phyloP scores from a whole-genome alignment of 352 stramenopile species.

The Phytophthora ohioensis region DNA sequence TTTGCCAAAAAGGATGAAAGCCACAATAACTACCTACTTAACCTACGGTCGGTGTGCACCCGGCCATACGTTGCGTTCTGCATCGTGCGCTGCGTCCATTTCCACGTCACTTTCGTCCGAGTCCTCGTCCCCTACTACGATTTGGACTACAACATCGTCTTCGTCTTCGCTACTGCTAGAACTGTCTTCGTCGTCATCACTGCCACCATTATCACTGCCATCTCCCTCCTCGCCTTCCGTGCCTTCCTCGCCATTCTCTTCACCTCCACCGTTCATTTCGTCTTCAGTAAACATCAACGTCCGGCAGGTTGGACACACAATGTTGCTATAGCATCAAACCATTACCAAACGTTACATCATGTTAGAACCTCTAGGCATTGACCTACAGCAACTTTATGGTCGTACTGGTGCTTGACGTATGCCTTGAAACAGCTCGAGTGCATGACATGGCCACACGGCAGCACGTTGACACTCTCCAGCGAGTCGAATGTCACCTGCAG shows the following conservation, averaged over 20 bases:
- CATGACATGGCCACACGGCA: conserved; percentile 81
- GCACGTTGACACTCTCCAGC: conserved; percentile 72
- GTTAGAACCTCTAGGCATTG: conserved; percentile 8
- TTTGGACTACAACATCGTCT: conserved; percentile 21
- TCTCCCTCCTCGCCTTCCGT: conserved; percentile 28
- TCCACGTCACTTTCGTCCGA: conserved; percentile 24
- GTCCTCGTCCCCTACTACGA: conserved; percentile 28
- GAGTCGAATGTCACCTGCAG: conserved; percentile 76
- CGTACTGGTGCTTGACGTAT: conserved; percentile 72
- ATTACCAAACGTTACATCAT: background rate
- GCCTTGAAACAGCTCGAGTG: conserved; percentile 71
- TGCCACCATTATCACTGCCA: conserved; percentile 18
- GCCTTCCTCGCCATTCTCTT: conserved; percentile 22
- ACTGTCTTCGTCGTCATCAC: conserved; percentile 28
- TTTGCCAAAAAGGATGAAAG: no score
- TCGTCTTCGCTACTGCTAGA: conserved; percentile 35
- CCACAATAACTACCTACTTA: no score
- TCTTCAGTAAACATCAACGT: conserved; percentile 58
- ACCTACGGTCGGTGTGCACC: conserved; percentile 19
- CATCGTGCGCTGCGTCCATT: conserved; percentile 34
- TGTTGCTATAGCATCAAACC: conserved; percentile 45
- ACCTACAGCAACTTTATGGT: background rate
- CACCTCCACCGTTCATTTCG: conserved; percentile 32
- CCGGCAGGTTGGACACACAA: conserved; percentile 70
- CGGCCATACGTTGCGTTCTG: conserved; percentile 38